Conservation (phyloP, 495 filamentous ascomycete genomes). For the Bathelium albidoporum region DNA sequence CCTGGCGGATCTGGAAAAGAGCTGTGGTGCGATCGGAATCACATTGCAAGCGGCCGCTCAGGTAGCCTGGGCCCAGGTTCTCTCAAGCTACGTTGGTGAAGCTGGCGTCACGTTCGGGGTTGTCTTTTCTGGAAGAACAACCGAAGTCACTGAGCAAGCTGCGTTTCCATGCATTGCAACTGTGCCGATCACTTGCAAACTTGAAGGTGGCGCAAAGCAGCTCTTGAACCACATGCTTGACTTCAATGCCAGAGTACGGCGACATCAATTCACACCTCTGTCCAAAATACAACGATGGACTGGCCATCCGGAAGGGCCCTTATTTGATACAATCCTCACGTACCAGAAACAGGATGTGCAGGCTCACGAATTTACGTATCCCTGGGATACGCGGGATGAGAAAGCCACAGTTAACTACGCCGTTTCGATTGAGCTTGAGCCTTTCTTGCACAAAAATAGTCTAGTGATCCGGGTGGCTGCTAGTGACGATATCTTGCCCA, state of each 20-base stretch:
- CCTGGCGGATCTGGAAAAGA: slow-evolving; percentile 37
- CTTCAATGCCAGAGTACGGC: slow-evolving; percentile 49
- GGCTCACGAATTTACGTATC: slow-evolving; percentile 5
- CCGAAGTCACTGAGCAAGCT: slow-evolving; percentile 40
- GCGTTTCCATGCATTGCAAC: slow-evolving; percentile 68
- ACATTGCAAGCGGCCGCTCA: slow-evolving; percentile 62
- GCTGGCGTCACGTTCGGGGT: slow-evolving; percentile 56
- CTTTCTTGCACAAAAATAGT: slow-evolving; percentile 26
- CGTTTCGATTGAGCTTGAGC: slow-evolving; percentile 63
- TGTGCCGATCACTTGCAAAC: slow-evolving; percentile 49
- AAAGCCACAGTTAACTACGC: slow-evolving; percentile 52
- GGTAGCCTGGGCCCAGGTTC: slow-evolving; percentile 61
- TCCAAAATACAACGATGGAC: slow-evolving; percentile 57
- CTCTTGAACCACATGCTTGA: slow-evolving; percentile 48
- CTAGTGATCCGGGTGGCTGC: slow-evolving; percentile 54
- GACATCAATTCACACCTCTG: slow-evolving; percentile 60
- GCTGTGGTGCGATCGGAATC: slow-evolving; percentile 43
- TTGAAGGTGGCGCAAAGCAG: slow-evolving; percentile 40
- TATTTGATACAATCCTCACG: slow-evolving; percentile 72
- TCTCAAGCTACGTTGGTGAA: slow-evolving; percentile 65
- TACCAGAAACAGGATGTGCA: slow-evolving; percentile 52
- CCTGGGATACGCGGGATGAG: slow-evolving; percentile 44
- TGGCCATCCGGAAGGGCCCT: slow-evolving; percentile 42
- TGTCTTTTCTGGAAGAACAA: slow-evolving; percentile 57
- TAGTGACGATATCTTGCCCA: slow-evolving; percentile 47